phyloP scores from a whole-genome alignment of 2,329 filamentous ascomycete genomes.

The Mycocentrospora acerina region DNA sequence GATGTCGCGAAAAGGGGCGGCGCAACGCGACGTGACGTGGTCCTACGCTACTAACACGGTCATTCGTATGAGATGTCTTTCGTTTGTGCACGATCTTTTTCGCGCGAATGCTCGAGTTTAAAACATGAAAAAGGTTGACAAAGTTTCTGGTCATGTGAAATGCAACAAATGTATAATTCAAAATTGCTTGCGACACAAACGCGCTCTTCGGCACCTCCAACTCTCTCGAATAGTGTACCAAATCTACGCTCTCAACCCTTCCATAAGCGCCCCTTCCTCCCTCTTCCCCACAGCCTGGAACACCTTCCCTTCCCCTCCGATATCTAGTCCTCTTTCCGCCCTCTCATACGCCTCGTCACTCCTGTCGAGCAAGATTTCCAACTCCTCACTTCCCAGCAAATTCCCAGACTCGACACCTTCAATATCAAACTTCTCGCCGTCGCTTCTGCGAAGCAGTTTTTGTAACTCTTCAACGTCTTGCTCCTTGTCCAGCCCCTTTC shows the following conservation, averaged over 20 bases:
- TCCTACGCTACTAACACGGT: too few relatives aligned
- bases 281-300: conserved; percentile 85
- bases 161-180: too few relatives aligned
- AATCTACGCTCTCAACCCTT: conserved; percentile 49
- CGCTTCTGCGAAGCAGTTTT: conserved; percentile 58
- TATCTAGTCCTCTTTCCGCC: conserved; percentile 77
- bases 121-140: too few relatives aligned
- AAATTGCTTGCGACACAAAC: too few relatives aligned
- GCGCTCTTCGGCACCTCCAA: too few relatives aligned
- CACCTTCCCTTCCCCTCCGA: conserved; percentile 58
- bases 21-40: too few relatives aligned
- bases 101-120: too few relatives aligned
- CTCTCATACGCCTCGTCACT: conserved; percentile 66
- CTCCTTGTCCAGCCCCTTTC: conserved; percentile 34
- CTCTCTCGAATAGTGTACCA: too few relatives aligned
- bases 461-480: conserved; percentile 53
- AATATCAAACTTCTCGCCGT: conserved; percentile 65
- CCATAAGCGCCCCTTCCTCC: conserved; percentile 53
- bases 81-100: too few relatives aligned
- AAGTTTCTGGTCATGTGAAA: too few relatives aligned
- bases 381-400: conserved; percentile 72
- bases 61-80: too few relatives aligned
- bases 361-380: conserved; percentile 78
- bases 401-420: conserved; percentile 58
- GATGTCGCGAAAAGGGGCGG: too few relatives aligned